A percentile compares a stretch with the other conserved stretches of the same genome.
phyloP scores from a whole-genome alignment of 2,329 filamentous ascomycete genomes.

The Neospermospora avenae region DNA sequence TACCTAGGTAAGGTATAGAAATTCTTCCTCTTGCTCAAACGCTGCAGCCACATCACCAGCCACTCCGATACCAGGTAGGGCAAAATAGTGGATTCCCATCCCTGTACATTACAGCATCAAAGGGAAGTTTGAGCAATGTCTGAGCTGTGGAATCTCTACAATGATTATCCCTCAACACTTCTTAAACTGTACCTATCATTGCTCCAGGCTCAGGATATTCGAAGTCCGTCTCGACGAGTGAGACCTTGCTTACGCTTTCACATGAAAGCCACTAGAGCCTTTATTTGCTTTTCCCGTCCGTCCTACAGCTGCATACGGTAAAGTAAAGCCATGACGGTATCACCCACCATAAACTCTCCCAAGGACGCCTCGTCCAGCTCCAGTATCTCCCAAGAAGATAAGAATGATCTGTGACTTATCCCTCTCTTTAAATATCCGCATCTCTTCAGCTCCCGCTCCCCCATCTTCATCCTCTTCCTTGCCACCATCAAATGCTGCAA shows the following conservation, averaged over 20 bases:
- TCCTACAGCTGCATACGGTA: constrained; percentile 10
- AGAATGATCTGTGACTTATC: constrained; percentile 37
- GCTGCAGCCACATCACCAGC: constrained; percentile 1
- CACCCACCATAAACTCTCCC: constrained; percentile 5
- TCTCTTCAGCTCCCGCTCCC: constrained; percentile 5
- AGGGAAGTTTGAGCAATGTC: constrained; percentile 22
- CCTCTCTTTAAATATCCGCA: constrained; percentile 5
- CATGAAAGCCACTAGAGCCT: constrained; percentile 12
- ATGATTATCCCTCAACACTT: constrained; percentile 9
- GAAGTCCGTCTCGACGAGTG: neutral
- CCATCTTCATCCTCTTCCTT: neutral
- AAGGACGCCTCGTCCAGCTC: constrained; percentile 33
- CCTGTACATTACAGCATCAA: constrained; percentile 18
- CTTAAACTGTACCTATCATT: neutral
- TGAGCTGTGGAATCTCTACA: constrained; percentile 24
- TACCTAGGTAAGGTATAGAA: too few relatives aligned
- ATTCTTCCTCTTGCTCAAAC: too few relatives aligned
- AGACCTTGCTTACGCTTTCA: neutral
- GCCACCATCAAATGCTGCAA: constrained; percentile 10
- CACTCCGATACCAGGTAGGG: neutral
- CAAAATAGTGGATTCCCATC: constrained; percentile 5
- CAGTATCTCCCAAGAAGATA: constrained; percentile 34
- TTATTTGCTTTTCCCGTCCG: constrained; percentile 1
- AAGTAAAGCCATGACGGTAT: constrained; percentile 17
- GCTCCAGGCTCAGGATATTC: neutral